Percentiles rank a stretch among this genome's conserved stretches.
Evolutionary conservation across 2,329 filamentous ascomycete species (phyloP).

Genomic region (Pyrenochaeta sp.): DNA sequence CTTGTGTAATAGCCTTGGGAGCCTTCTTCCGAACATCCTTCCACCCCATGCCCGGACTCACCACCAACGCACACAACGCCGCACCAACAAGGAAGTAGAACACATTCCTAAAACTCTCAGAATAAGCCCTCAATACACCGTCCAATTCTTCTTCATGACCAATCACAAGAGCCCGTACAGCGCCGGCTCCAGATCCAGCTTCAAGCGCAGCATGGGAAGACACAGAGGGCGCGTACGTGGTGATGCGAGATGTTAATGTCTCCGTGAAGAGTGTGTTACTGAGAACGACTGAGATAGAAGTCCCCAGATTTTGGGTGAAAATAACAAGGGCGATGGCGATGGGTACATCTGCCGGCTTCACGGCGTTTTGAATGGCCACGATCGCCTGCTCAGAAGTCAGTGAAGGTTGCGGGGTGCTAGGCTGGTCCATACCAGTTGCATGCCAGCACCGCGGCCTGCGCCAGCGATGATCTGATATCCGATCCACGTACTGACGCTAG

Average conservation of each 20-base stretch:
- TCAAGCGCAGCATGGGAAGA: conserved; percentile 25
- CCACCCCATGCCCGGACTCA: conserved; percentile 33
- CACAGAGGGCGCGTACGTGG: conserved; percentile 31
- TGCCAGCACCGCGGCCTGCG: conserved; percentile 28
- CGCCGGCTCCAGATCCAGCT: conserved; percentile 32
- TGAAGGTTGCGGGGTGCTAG: neutral
- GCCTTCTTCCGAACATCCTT: conserved; percentile 30
- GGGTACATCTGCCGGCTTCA: conserved; percentile 36
- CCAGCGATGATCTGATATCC: conserved; percentile 38
- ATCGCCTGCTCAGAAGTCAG: conserved; percentile 23
- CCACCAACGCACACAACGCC: conserved; percentile 13
- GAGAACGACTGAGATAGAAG: conserved; percentile 37
- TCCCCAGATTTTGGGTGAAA: conserved; percentile 48
- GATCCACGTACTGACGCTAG: conserved; percentile 37
- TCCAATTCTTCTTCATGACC: conserved; percentile 22
- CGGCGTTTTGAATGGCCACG: conserved; percentile 42
- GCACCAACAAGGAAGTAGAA: conserved; percentile 33
- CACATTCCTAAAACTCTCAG: conserved; percentile 29
- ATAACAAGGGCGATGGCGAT: conserved; percentile 42
- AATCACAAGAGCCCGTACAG: conserved; percentile 27
- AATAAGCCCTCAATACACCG: conserved; percentile 32
- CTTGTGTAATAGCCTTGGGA: too few species aligned
- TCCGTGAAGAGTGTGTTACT: conserved; percentile 39
- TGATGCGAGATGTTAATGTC: conserved; percentile 20
- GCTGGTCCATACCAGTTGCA: conserved; percentile 30